Conservation (phyloP, 73 alveolate species). For the Paramecium bursaria region DNA sequence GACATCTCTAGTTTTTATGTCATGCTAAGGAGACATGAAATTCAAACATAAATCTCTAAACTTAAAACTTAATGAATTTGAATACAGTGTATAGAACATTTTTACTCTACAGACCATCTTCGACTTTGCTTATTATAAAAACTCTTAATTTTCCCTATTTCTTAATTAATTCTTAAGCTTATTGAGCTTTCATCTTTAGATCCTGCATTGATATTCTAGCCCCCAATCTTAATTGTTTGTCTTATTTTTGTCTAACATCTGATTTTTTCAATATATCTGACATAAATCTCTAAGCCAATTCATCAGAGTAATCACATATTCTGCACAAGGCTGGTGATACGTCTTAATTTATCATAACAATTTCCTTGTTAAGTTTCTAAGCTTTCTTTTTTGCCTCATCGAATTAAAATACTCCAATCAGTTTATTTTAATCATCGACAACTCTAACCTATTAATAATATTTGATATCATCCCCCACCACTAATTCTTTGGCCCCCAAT, state of each 20-base stretch:
- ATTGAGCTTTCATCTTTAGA: conserved; percentile 11
- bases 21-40: conserved; percentile 27
- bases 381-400: conserved; percentile 56
- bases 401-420: conserved; percentile 53
- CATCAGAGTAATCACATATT: conserved; percentile 53
- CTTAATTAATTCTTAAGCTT: conserved; percentile 19
- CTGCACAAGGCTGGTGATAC: conserved; percentile 51
- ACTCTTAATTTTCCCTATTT: conserved; percentile 28
- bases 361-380: conserved; percentile 1
- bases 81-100: conserved; percentile 25
- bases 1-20: conserved; percentile 13
- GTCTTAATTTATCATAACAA: conserved; percentile 32
- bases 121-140: not conserved
- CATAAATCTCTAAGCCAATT: conserved; percentile 33
- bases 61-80: not conserved
- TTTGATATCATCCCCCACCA: conserved; percentile 50
- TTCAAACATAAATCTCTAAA: not conserved
- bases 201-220: conserved; percentile 1
- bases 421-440: conserved; percentile 29
- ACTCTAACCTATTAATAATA: conserved; percentile 49
- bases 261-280: conserved; percentile 9
- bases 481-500: no score
- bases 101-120: conserved; percentile 6
- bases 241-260: not conserved
- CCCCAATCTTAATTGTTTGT: conserved; percentile 26